Evolutionary conservation across 257 asterid genomes (phyloP).

Genomic region (Petunia secreta): DNA sequence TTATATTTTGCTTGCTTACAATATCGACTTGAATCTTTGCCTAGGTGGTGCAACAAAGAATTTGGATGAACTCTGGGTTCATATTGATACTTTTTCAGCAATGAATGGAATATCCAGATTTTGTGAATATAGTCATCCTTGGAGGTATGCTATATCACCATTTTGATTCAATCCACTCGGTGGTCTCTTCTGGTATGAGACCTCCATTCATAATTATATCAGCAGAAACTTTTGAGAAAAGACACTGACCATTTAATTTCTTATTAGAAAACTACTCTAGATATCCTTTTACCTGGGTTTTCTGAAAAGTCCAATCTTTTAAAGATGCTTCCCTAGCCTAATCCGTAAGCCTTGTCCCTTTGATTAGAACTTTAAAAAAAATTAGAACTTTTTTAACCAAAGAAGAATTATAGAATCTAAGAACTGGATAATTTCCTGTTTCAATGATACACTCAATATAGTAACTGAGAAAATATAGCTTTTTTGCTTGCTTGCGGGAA

Average conservation of each 20-base stretch:
- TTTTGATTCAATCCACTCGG: neutral
- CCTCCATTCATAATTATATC: neutral
- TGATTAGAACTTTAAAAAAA: neutral
- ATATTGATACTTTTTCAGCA: conserved; percentile 86
- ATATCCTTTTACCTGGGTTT: conserved; percentile 2
- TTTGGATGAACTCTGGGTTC: conserved; percentile 71
- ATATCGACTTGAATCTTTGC: conserved; percentile 26
- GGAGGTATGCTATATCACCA: conserved; percentile 59
- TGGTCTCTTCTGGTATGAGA: neutral
- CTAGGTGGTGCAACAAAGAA: conserved; percentile 57
- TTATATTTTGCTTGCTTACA: conserved; percentile 12
- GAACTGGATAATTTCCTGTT: conserved; percentile 15
- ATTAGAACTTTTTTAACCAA: neutral
- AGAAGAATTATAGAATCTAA: neutral
- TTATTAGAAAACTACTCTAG: neutral
- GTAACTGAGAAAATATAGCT: neutral
- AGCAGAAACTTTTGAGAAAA: neutral
- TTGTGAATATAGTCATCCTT: conserved; percentile 69
- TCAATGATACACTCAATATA: neutral
- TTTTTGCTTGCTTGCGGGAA: neutral
- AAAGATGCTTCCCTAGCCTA: conserved; percentile 2
- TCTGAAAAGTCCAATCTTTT: neutral
- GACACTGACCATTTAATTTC: neutral
- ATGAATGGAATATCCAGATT: conserved; percentile 96
- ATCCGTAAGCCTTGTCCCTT: neutral